A percentile compares a stretch with the other conserved stretches of the same genome.
Conservation (phyloP, 345 rosid species). For the Theobroma cacao region DNA sequence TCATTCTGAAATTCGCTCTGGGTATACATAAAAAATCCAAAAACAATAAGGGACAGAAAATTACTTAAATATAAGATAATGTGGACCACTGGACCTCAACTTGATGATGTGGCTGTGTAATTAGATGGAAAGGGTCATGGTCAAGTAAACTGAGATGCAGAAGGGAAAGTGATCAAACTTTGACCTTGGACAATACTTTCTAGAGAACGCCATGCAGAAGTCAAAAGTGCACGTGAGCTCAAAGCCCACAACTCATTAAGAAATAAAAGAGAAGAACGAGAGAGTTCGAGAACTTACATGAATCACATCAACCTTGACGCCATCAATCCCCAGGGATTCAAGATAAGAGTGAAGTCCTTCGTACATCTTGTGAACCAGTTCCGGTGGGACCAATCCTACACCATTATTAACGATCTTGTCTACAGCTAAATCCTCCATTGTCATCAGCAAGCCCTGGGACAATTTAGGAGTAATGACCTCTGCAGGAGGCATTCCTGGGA, state of each 20-base stretch:
- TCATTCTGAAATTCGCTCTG: too few relatives aligned
- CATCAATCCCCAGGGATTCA: constrained; percentile 64
- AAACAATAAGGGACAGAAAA: too few relatives aligned
- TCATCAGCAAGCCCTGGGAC: constrained; percentile 56
- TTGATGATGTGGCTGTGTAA: too few relatives aligned
- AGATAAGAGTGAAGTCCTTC: constrained; percentile 81
- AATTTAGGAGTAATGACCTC: constrained; percentile 44
- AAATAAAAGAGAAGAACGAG: not conserved
- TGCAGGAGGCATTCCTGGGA: constrained; percentile 54
- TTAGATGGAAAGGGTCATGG: too few relatives aligned
- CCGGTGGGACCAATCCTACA: constrained; percentile 73
- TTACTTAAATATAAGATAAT: too few relatives aligned
- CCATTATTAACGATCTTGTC: constrained; percentile 69
- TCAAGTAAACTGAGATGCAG: not conserved
- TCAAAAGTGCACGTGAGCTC: not conserved
- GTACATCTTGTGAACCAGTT: constrained; percentile 51
- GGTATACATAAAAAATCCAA: too few relatives aligned
- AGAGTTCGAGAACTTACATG: constrained; percentile 51
- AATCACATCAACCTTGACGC: constrained; percentile 90
- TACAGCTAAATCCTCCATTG: constrained; percentile 89
- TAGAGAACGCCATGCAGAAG: too few relatives aligned
- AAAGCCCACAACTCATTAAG: too few relatives aligned
- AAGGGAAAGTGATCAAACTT: not conserved
- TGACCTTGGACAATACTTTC: too few relatives aligned
- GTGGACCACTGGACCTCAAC: too few relatives aligned